Evolutionary conservation across 2,329 filamentous ascomycete genomes (phyloP).

Genomic region (Balansia obtecta): DNA sequence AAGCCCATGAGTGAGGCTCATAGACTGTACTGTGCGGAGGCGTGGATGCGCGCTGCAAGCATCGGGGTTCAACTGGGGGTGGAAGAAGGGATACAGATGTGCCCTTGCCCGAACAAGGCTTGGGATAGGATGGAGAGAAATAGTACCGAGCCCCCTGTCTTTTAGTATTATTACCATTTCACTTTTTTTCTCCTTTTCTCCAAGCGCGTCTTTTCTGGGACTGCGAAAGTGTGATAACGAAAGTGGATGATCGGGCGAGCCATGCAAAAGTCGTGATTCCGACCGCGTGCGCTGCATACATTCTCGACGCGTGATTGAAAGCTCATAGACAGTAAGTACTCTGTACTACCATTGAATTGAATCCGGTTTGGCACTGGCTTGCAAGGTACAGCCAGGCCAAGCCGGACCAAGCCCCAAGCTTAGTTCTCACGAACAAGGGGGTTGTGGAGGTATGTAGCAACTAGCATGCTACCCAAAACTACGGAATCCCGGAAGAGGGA

Average conservation of each 20-base stretch:
- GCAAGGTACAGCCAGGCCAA: background rate
- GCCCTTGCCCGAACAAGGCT: background rate
- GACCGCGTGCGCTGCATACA: background rate
- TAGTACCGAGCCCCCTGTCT: background rate
- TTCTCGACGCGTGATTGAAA: background rate
- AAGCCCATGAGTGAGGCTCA: constrained; percentile 4
- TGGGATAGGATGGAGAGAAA: background rate
- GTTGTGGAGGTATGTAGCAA: background rate
- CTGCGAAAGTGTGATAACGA: background rate
- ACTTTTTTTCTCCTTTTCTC: background rate
- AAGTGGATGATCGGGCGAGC: background rate
- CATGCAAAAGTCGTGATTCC: background rate
- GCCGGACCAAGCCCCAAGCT: background rate
- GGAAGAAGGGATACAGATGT: background rate
- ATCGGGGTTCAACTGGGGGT: background rate
- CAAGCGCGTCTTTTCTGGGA: background rate
- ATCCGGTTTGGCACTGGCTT: background rate
- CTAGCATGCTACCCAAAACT: background rate
- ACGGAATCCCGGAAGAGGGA: background rate
- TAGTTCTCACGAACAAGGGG: constrained; percentile 3
- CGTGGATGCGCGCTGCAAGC: constrained; percentile 1
- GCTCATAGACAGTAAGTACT: too few species aligned
- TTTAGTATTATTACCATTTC: too few species aligned
- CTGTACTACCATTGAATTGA: background rate
- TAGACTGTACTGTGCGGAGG: constrained; percentile 6